phyloP scores from a whole-genome alignment of 2,329 filamentous ascomycete genomes.

The Coniochaeta sp. region DNA sequence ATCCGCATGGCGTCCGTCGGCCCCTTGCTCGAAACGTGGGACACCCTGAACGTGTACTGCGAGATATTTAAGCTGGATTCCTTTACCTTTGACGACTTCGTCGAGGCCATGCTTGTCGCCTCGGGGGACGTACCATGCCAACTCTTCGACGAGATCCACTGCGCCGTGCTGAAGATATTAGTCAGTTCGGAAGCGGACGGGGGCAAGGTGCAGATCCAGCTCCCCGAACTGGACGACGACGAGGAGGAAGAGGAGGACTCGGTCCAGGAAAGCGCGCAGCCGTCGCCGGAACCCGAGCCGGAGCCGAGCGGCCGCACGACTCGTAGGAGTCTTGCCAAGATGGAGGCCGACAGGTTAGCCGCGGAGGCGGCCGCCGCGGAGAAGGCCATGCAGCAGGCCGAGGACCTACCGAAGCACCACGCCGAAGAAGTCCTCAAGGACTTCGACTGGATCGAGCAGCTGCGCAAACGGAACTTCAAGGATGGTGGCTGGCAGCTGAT shows the following conservation, averaged over 20 bases:
- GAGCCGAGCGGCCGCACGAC: slow-evolving; percentile 66
- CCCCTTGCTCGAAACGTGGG: slow-evolving; percentile 83
- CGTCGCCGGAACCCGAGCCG: slow-evolving; percentile 63
- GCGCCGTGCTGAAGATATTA: slow-evolving; percentile 79
- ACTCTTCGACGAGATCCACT: slow-evolving; percentile 85
- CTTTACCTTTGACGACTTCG: slow-evolving; percentile 94
- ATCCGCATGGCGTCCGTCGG: slow-evolving; percentile 84
- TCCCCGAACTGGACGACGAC: slow-evolving; percentile 66
- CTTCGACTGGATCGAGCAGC: slow-evolving; percentile 78
- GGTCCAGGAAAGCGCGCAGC: slow-evolving; percentile 44
- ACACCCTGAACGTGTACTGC: slow-evolving; percentile 96
- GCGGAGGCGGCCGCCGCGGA: slow-evolving; percentile 50
- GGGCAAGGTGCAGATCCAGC: slow-evolving; percentile 69
- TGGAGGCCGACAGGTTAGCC: slow-evolving; percentile 63
- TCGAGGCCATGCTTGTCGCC: slow-evolving; percentile 76
- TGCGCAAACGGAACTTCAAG: slow-evolving; percentile 76
- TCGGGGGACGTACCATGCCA: slow-evolving; percentile 71
- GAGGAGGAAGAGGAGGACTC: slow-evolving; percentile 60
- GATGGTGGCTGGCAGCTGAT: slow-evolving; percentile 90
- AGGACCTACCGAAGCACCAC: slow-evolving; percentile 49
- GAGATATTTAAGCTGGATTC: slow-evolving; percentile 91
- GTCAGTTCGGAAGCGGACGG: slow-evolving; percentile 68
- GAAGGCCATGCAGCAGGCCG: slow-evolving; percentile 36
- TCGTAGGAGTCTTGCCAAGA: slow-evolving; percentile 76
- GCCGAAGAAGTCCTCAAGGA: slow-evolving; percentile 68